These are phyloP conservation scores for Acanthochlamys bracteata DNA, from an alignment of 106 monocot genomes.

Conservation along the genomic window DNA sequence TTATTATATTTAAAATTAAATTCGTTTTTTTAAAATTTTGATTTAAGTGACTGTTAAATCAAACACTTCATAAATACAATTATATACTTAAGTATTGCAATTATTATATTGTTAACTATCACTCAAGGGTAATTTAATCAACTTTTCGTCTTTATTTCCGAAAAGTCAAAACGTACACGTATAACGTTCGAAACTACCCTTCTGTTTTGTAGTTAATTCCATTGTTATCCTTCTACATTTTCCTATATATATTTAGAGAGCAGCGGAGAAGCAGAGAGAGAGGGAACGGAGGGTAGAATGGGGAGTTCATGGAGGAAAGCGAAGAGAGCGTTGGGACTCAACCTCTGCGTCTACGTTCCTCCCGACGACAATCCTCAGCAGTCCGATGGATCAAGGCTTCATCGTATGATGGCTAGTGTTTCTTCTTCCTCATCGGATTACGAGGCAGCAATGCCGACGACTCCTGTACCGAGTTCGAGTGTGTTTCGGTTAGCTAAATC, in stretches of 20 bases:
- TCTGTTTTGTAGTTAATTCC: too few relatives aligned
- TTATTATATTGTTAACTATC: too few relatives aligned
- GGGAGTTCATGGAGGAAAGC: constrained; percentile 26
- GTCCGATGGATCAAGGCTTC: not conserved
- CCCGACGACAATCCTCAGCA: not conserved
- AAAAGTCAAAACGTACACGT: too few relatives aligned
- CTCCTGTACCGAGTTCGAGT: constrained; percentile 7
- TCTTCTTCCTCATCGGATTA: not conserved
- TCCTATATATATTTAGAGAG: not conserved
- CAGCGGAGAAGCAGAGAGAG: not conserved
- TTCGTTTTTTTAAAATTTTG: too few relatives aligned
- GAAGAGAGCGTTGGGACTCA: constrained; percentile 22
- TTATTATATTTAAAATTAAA: too few relatives aligned
- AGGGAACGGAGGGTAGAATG: constrained; percentile 11
- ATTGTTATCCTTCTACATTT: too few relatives aligned
- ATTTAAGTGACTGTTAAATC: too few relatives aligned
- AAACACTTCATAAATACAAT: too few relatives aligned
- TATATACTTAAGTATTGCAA: too few relatives aligned
- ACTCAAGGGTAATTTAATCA: too few relatives aligned
- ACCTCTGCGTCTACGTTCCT: constrained; percentile 20
- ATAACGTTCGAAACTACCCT: too few relatives aligned
- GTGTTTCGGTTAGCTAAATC: constrained; percentile 11
- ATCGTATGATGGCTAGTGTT: not conserved
- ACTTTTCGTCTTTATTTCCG: too few relatives aligned
- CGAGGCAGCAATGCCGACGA: not conserved